Base-by-base conservation (phyloP, 805 yeast species). In the Blastobotrys parvus region DNA sequence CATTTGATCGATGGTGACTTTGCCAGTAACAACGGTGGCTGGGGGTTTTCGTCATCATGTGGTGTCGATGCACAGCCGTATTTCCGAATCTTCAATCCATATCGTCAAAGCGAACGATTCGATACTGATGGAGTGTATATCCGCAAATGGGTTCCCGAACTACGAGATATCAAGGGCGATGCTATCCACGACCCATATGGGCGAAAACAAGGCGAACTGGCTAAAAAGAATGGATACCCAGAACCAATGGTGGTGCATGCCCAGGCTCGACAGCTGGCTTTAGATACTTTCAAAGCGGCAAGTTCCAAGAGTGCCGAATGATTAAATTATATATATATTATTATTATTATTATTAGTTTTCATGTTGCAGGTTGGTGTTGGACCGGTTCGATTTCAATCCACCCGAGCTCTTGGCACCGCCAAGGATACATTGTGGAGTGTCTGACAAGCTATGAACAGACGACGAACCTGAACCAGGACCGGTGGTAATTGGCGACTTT, bases 21-120 rank as follows among this genome's bases (percentile, higher is more conserved):
- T 47, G 66, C 75, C 23, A 72, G 76, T 34, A 76, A 76, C 54
- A 66, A 68, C 37, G 78, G 76, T 5, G 80, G 80, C 1, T 76
- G 80, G 82, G 75, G 75, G 1, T 74, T 74, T 55, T 61, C 71
- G 34, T 65, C 76, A 3, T 66, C 75, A 46, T 68, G 72, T 1
- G 78, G 79, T 1, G 67, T 72, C 13, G 77, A 73, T 51, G 70
- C 75, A 1, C 80, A 75, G 52, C 80, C 80, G 2, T 75, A 71
- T 61, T 75, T 74, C 54, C 62, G 80, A 18, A 69, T 74, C 4
- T 72, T 76, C 55, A 75, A 76, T 49, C 76, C 78, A 18, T 66
- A 63, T 48, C 50, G 69, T 2, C 80, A 76, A 48, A 67, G 73
- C 22, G 68, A 66, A 47, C 69, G 64, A 47, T 73, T 67, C 47